Evolutionary conservation across 352 stramenopile genomes (phyloP), one percentile per base, ranked within the genome.

Genomic region (Pythium oligandrum): DNA sequence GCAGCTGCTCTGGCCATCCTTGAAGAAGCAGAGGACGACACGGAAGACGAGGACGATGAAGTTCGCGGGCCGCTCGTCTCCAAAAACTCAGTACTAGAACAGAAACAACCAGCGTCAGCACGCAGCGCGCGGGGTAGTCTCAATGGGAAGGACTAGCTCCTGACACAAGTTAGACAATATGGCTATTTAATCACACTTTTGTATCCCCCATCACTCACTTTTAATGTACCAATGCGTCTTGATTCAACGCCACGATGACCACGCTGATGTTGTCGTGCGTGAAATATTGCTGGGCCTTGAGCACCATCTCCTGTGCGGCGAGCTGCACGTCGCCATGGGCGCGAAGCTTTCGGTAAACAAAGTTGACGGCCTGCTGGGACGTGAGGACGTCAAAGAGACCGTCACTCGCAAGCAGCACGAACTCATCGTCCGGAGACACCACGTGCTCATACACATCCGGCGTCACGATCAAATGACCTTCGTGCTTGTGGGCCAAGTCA

Each of bases 201-300:
- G 17, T 26, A 26, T 26, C 17, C 17, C 17, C 17, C 17, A 26
- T 26, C 17, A 26, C 17, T 26, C 17, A 26, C 17, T 26, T 26
- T 26, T 26, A 26, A 26, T 26, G 17, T 26, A 26, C 17, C 17
- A 31, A 57, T 3, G 57, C 58, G 11, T 68, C 51, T 55, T 95
- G 84, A 57, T 95, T 92, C 31, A 95, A 67, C 30, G 78, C 78
- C 40, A 97, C 75, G 31, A 97, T 83, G 44, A 96, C 75, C 43
- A 93, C 86, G 47, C 78, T 94, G 42, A 96, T 88, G 57, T 97
- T 97, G 66, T 97, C 90, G 62, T 95, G 86, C 4, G 85, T 88
- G 44, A 89, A 90, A 57, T 96, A 92, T 40, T 88, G 74, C 59
- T 96, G 83, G 8, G 89, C 76, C 64, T 96, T 95, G 50, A 91